Percentiles rank a stretch among this genome's conserved stretches.
Conservation (phyloP, 202 grass and related monocot species). For the Tripidium arundinaceum region DNA sequence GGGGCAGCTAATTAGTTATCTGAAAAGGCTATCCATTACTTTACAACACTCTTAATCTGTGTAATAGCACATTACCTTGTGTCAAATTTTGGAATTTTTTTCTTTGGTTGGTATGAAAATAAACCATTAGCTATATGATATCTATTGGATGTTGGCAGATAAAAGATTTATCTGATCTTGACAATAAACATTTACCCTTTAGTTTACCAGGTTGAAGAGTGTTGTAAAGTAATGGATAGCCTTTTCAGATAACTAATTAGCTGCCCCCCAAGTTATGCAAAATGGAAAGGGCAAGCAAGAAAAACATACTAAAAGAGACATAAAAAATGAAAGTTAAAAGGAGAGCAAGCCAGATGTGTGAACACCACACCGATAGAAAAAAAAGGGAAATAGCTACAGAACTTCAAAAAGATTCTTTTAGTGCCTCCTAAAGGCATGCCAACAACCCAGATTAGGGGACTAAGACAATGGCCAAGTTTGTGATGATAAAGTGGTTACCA, state of each 20-base stretch:
- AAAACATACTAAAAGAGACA: neutral
- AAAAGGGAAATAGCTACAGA: neutral
- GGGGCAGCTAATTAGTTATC: neutral
- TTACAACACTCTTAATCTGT: conserved; percentile 3
- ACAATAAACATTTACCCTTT: conserved; percentile 41
- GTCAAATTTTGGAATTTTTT: neutral
- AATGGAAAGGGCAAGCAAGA: neutral
- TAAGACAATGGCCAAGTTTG: neutral
- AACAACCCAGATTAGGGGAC: neutral
- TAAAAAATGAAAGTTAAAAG: neutral
- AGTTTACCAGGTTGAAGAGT: conserved; percentile 62
- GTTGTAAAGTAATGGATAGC: neutral
- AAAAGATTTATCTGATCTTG: conserved; percentile 21
- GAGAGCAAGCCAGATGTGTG: neutral
- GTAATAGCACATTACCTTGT: neutral
- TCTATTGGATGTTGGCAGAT: neutral
- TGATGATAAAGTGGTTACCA: neutral
- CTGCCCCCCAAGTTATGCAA: neutral
- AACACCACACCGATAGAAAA: neutral
- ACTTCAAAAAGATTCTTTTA: neutral
- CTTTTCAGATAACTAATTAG: neutral
- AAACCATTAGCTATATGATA: neutral
- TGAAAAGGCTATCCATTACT: neutral
- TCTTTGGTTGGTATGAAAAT: neutral
- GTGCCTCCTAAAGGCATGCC: neutral